phyloP scores from a whole-genome alignment of 2,329 filamentous ascomycete genomes.

The Clarireedia monteithiana region DNA sequence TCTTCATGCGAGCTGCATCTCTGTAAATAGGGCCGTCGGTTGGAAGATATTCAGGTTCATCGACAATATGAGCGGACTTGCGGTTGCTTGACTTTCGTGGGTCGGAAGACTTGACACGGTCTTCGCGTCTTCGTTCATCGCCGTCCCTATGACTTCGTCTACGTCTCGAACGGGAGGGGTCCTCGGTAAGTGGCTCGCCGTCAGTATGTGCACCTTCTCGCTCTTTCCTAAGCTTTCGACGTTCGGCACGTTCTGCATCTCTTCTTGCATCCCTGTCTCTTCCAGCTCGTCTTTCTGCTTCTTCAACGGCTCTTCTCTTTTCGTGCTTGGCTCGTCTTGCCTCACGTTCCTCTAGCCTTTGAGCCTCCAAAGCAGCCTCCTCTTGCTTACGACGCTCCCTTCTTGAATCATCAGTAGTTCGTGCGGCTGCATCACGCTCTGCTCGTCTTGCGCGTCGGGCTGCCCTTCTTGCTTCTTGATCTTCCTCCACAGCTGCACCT shows the following conservation, averaged over 20 bases:
- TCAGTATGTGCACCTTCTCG: constrained; percentile 34
- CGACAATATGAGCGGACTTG: constrained; percentile 35
- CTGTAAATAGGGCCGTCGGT: constrained; percentile 24
- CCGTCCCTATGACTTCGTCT: constrained; percentile 44
- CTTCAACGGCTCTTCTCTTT: constrained; percentile 38
- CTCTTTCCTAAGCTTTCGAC: constrained; percentile 39
- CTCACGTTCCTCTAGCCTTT: constrained; percentile 50
- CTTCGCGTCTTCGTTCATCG: constrained; percentile 45
- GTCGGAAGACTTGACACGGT: constrained; percentile 36
- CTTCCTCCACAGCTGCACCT: constrained; percentile 43
- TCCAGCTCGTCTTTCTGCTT: constrained; percentile 28
- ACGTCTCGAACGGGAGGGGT: constrained; percentile 36
- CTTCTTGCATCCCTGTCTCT: constrained; percentile 23
- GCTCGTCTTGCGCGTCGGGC: constrained; percentile 53
- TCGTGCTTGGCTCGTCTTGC: constrained; percentile 46
- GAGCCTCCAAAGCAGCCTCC: constrained; percentile 49
- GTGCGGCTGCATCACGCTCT: constrained; percentile 43
- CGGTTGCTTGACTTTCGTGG: constrained; percentile 33
- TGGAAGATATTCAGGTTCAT: constrained; percentile 26
- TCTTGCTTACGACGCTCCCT: constrained; percentile 47
- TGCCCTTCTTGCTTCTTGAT: constrained; percentile 53
- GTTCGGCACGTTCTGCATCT: constrained; percentile 40
- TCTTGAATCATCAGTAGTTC: constrained; percentile 41
- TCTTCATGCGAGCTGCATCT: constrained; percentile 24
- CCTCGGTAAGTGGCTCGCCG: constrained; percentile 38